phyloP scores from a whole-genome alignment of 108 stramenopile genomes.

The Cyclotella sp. region DNA sequence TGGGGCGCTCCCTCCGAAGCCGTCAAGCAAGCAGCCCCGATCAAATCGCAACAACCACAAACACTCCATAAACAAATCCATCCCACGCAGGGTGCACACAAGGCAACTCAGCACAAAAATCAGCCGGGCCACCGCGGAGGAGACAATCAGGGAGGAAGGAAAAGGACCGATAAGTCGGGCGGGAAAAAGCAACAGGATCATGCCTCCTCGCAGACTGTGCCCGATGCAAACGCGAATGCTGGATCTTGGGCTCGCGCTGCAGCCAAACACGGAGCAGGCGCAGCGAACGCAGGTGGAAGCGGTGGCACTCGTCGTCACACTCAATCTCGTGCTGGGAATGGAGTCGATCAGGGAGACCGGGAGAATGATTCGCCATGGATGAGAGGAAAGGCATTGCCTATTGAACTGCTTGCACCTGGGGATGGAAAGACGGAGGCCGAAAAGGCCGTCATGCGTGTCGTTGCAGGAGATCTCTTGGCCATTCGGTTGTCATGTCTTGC shows the following conservation, averaged over 20 bases:
- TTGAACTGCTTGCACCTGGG: constrained; percentile 55
- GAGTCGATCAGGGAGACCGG: constrained; percentile 41
- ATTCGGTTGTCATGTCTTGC: constrained; percentile 64
- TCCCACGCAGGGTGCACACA: constrained; percentile 21
- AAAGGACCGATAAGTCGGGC: constrained; percentile 20
- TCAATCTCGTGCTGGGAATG: constrained; percentile 36
- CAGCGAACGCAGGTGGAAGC: constrained; percentile 36
- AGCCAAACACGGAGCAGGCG: constrained; percentile 24
- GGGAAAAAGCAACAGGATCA: constrained; percentile 16
- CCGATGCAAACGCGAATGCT: neutral
- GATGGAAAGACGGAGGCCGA: constrained; percentile 62
- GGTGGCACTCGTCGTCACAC: constrained; percentile 36
- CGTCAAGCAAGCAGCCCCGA: constrained; percentile 44
- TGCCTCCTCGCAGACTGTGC: neutral
- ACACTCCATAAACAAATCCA: constrained; percentile 27
- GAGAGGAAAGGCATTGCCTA: constrained; percentile 36
- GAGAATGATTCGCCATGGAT: constrained; percentile 27
- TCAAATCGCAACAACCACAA: constrained; percentile 28
- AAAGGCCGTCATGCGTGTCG: constrained; percentile 68
- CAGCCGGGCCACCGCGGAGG: constrained; percentile 21
- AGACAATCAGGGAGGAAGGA: constrained; percentile 34
- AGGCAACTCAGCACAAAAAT: constrained; percentile 17
- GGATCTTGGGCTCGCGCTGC: constrained; percentile 44
- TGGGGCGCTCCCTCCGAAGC: constrained; percentile 50
- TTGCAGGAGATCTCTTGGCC: constrained; percentile 54